Evolutionary conservation across 371 early-diverging fungal species (phyloP).

Genomic region (Catenaria anguillulae): DNA sequence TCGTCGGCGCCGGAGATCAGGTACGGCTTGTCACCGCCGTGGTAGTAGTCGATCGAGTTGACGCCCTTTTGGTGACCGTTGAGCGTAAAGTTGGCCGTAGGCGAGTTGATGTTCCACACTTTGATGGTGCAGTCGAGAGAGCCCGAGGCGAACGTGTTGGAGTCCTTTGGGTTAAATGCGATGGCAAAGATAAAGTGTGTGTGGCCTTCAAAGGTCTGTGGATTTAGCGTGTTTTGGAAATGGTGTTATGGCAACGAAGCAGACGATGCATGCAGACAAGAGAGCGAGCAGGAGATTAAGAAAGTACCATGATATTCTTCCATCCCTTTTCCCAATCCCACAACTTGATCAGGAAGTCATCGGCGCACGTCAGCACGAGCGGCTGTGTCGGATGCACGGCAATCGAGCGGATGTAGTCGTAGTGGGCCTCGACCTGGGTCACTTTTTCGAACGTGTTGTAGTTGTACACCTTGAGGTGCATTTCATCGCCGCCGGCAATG

Average conservation of each 20-base stretch:
- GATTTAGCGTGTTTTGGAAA: background rate
- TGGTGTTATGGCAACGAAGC: too few relatives aligned
- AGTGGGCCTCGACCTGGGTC: constrained; percentile 90
- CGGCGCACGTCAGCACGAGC: constrained; percentile 83
- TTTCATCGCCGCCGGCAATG: constrained; percentile 94
- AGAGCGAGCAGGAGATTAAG: background rate
- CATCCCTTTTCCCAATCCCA: constrained; percentile 99
- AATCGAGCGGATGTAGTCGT: constrained; percentile 94
- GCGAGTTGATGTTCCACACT: constrained; percentile 68
- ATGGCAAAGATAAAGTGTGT: constrained; percentile 95
- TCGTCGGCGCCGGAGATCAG: constrained; percentile 87
- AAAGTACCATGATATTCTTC: constrained; percentile 69
- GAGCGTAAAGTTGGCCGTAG: constrained; percentile 79
- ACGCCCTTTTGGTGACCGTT: constrained; percentile 92
- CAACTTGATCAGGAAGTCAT: constrained; percentile 95
- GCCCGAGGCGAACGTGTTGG: constrained; percentile 92
- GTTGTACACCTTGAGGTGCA: constrained; percentile 95
- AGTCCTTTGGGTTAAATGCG: constrained; percentile 92
- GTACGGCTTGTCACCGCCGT: constrained; percentile 90
- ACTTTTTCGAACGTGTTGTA: constrained; percentile 98
- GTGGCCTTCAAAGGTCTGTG: constrained; percentile 90
- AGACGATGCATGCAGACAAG: background rate
- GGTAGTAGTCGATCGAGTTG: constrained; percentile 87
- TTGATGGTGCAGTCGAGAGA: constrained; percentile 86
- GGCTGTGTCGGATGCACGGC: constrained; percentile 93